A percentile compares a stretch with the other conserved stretches of the same genome.
Evolutionary conservation across 2,329 filamentous ascomycete species (phyloP).

Genomic region (Thermochaetoides dissita): DNA sequence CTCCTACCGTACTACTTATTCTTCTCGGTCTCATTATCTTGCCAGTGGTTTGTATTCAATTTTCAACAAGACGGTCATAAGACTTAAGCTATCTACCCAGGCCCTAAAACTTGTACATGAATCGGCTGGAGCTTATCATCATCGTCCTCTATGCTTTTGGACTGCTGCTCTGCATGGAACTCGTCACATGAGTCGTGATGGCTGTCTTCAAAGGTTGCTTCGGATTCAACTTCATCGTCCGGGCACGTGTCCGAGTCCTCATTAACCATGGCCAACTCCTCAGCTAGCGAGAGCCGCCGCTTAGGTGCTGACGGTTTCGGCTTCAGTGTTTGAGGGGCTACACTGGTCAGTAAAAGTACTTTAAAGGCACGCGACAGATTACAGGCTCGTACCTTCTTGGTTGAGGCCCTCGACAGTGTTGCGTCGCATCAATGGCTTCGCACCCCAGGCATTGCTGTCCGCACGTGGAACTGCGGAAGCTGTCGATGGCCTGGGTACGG

Average conservation of each 20-base stretch:
- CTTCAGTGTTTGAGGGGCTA: neutral
- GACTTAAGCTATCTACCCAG: too few relatives aligned
- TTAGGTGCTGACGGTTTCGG: conserved; percentile 1
- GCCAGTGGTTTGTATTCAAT: too few relatives aligned
- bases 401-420: conserved; percentile 10
- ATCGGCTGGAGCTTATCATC: too few relatives aligned
- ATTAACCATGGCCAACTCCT: conserved; percentile 10
- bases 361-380: neutral
- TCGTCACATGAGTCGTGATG: too few relatives aligned
- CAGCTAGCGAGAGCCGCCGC: conserved; percentile 10
- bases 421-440: conserved; percentile 2
- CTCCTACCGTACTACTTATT: too few relatives aligned
- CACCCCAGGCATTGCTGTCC: neutral
- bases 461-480: neutral
- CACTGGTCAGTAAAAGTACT: neutral
- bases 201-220: too few relatives aligned
- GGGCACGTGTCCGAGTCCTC: conserved; percentile 6
- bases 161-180: too few relatives aligned
- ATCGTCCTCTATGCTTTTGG: too few relatives aligned
- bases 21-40: too few relatives aligned
- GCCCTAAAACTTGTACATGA: too few relatives aligned
- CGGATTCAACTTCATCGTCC: too few relatives aligned
- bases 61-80: too few relatives aligned
- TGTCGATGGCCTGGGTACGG: neutral
- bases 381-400: conserved; percentile 6